A percentile compares a stretch with the other conserved stretches of the same genome.
Conservation (phyloP, 2,329 filamentous ascomycete species). For the Penicillium sp. region DNA sequence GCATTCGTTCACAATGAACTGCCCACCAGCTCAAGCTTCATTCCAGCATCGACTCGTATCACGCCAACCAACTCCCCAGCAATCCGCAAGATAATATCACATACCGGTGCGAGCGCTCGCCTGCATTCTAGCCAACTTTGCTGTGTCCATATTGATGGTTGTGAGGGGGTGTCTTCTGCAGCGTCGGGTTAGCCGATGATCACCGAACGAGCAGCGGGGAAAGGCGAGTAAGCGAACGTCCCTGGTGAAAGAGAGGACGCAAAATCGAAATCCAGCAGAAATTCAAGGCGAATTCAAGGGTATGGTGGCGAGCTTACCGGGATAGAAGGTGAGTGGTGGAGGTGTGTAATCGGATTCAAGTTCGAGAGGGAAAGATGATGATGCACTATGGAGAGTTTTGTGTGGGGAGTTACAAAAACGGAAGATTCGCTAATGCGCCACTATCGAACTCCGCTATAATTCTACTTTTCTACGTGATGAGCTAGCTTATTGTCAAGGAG, state of each 20-base stretch:
- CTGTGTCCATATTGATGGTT: slow-evolving; percentile 61
- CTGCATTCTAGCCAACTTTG: slow-evolving; percentile 68
- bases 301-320: background rate
- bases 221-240: background rate
- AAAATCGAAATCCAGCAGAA: background rate
- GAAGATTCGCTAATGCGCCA: slow-evolving; percentile 25
- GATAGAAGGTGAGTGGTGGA: background rate
- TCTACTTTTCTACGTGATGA: background rate
- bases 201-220: slow-evolving; percentile 1
- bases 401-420: slow-evolving; percentile 27
- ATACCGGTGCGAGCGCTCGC: slow-evolving; percentile 70
- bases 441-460: slow-evolving; percentile 3
- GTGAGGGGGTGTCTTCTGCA: slow-evolving; percentile 22
- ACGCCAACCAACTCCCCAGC: background rate
- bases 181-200: slow-evolving; percentile 18
- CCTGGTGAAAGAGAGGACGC: no score
- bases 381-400: slow-evolving; percentile 22
- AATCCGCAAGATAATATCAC: slow-evolving; percentile 5
- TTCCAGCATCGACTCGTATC: slow-evolving; percentile 1
- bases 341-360: background rate
- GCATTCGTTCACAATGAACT: background rate
- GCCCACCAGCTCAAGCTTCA: slow-evolving; percentile 9
- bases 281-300: background rate
- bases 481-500: background rate
- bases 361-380: slow-evolving; percentile 4